Evolutionary conservation across 768 basidiomycete species (phyloP).

Genomic region (Auriscalpium vulgare): DNA sequence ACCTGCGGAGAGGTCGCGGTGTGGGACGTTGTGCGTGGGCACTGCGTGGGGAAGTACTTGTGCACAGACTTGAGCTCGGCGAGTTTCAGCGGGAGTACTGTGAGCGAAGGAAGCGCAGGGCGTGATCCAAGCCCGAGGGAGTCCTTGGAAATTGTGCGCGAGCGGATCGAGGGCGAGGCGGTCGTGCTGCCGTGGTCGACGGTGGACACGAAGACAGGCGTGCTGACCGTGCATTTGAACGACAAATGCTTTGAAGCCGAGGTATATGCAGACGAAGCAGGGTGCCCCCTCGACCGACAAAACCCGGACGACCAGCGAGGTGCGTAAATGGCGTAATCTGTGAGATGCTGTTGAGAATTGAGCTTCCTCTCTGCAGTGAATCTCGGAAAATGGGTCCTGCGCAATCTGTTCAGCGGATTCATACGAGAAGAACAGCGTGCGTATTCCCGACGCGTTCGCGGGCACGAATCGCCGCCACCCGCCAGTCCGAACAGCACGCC

Average conservation of each 20-base stretch:
- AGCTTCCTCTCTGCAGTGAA: conserved; percentile 49
- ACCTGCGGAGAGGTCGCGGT: conserved; percentile 82
- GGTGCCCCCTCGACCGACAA: conserved; percentile 49
- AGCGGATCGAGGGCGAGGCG: conserved; percentile 92
- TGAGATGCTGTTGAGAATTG: neutral
- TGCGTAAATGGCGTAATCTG: conserved; percentile 31
- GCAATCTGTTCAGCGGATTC: conserved; percentile 78
- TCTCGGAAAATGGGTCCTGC: conserved; percentile 84
- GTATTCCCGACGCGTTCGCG: conserved; percentile 18
- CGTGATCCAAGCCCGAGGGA: conserved; percentile 66
- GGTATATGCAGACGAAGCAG: conserved; percentile 89
- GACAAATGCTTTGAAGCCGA: conserved; percentile 92
- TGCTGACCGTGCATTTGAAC: conserved; percentile 79
- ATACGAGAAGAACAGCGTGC: conserved; percentile 56
- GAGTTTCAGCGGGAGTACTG: conserved; percentile 39
- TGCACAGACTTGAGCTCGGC: conserved; percentile 59
- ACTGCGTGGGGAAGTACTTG: conserved; percentile 65
- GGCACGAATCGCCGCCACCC: neutral
- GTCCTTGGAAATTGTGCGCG: conserved; percentile 78
- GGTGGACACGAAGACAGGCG: conserved; percentile 85
- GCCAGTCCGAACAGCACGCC: neutral
- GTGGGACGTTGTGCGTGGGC: conserved; percentile 82
- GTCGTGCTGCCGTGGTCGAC: conserved; percentile 78
- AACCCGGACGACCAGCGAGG: conserved; percentile 76
- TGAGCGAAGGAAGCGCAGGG: conserved; percentile 27